These are phyloP conservation scores for Colletotrichum phormii DNA, from an alignment of 2,329 filamentous ascomycete genomes.

Conservation along the genomic window DNA sequence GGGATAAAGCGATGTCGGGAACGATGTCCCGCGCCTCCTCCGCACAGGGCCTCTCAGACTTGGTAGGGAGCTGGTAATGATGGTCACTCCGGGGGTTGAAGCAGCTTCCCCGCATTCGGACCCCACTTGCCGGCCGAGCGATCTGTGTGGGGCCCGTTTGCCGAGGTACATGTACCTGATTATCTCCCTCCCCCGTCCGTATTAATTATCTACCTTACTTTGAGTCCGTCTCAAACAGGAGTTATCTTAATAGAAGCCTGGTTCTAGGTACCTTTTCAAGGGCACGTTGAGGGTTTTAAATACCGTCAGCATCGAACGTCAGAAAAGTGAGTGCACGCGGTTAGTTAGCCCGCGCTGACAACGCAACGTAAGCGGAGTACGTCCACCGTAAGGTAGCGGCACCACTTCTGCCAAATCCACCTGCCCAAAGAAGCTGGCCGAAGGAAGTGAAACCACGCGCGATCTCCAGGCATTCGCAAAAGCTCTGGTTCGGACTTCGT, in stretches of 20 bases:
- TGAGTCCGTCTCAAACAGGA: too few species aligned
- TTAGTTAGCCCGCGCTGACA: too few species aligned
- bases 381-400: not conserved
- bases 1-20: constrained; percentile 28
- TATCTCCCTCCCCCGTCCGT: not conserved
- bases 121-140: constrained; percentile 33
- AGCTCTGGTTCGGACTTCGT: not conserved
- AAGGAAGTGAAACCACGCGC: not conserved
- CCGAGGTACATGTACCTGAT: constrained; percentile 20
- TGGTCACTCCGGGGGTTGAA: constrained; percentile 13
- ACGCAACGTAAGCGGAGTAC: constrained; percentile 5
- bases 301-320: not conserved
- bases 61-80: constrained; percentile 10
- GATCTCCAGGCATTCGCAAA: not conserved
- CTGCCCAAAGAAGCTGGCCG: constrained; percentile 25
- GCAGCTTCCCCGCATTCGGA: constrained; percentile 34
- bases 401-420: not conserved
- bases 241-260: not conserved
- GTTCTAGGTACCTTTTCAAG: not conserved
- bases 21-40: constrained; percentile 16
- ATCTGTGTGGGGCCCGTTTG: constrained; percentile 26
- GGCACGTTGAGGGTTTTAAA: too few species aligned
- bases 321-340: not conserved
- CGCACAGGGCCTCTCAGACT: constrained; percentile 26
- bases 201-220: too few species aligned